These are phyloP conservation scores for Sherardia arvensis DNA, from an alignment of 257 asterid genomes.

Conservation along the genomic window DNA sequence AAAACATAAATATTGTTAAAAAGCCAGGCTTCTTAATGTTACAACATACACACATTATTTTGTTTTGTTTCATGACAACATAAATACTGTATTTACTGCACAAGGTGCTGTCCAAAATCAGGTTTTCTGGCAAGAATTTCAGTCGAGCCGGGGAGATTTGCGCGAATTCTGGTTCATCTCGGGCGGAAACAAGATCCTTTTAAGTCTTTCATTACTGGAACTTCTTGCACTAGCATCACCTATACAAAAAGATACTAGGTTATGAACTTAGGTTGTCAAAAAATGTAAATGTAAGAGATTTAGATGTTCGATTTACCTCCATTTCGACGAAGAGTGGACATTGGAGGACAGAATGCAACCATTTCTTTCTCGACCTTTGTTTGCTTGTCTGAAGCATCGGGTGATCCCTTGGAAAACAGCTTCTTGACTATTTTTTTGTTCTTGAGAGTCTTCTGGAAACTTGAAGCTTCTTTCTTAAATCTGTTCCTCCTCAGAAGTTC, in stretches of 20 bases:
- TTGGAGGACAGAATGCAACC: neutral
- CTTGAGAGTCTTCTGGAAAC: no score
- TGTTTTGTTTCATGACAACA: no score
- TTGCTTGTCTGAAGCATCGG: no score
- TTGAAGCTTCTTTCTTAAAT: neutral
- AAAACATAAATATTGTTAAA: no score
- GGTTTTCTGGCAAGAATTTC: constrained; percentile 1
- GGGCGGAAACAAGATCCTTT: constrained; percentile 13
- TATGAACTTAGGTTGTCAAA: no score
- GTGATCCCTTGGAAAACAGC: no score
- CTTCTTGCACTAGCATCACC: constrained; percentile 14
- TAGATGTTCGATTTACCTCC: constrained; percentile 36
- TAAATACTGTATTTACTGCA: no score
- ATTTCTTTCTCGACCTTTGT: constrained; percentile 20
- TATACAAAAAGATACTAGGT: constrained; percentile 17
- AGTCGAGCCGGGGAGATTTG: constrained; percentile 24
- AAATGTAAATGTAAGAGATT: no score
- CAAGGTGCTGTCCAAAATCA: no score
- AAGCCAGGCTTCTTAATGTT: no score
- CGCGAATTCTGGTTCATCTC: constrained; percentile 21
- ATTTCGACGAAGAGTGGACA: constrained; percentile 18
- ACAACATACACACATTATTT: no score
- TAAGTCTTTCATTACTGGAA: neutral
- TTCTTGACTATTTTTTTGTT: constrained; percentile 5
- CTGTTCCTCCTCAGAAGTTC: constrained; percentile 14